Evolutionary conservation across 208 protist genomes (phyloP), one percentile per base, ranked within the genome.

Genomic region (Kentomonas sorsogonicus): DNA sequence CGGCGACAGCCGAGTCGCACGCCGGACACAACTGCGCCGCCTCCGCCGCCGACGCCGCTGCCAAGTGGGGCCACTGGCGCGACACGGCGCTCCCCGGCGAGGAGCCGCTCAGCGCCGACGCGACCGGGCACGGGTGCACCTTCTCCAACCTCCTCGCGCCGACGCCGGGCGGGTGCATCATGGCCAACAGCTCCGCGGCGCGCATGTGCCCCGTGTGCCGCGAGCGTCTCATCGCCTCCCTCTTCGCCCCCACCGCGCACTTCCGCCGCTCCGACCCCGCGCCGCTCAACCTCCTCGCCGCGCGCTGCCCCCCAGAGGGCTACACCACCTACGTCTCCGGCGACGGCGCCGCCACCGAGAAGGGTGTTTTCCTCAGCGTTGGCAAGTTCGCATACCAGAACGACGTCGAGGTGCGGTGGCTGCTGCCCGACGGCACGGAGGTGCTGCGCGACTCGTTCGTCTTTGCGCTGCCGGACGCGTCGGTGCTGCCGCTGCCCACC

Each of bases 201-300:
- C 16, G 16, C 10, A 72, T 90, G 73, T 90, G 83, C 63, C 69
- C 76, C 44, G 56, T 86, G 0, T 90, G 83, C 63, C 58, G 61
- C 16, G 78, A 89, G 53, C 48, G 69, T 26, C 59, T 85, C 16
- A 71, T 67, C 13, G 13, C 60, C 18, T 53, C 77, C 15, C 70
- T 89, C 16, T 72, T 73, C 45, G 38, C 62, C 1, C 50, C 52
- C 1, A 40, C 29, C 0, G 27, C 27, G 3, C 20, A 3, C n/a
- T 16, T 74, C 29, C 68, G 71, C 31, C 39, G 78, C 3, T 20
- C 66, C 13, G 45, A 66, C 3, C 59, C 54, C n/a, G 27, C 27
- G 3, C 20, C 11, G 16, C 18, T 74, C 29, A 71, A 73, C 31
- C 39, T 81, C 3, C 23, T 69, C 13, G 45, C 69, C 3, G 62